These are phyloP conservation scores for Suillus hirtellus DNA, from an alignment of 768 basidiomycete genomes.

Conservation along the genomic window DNA sequence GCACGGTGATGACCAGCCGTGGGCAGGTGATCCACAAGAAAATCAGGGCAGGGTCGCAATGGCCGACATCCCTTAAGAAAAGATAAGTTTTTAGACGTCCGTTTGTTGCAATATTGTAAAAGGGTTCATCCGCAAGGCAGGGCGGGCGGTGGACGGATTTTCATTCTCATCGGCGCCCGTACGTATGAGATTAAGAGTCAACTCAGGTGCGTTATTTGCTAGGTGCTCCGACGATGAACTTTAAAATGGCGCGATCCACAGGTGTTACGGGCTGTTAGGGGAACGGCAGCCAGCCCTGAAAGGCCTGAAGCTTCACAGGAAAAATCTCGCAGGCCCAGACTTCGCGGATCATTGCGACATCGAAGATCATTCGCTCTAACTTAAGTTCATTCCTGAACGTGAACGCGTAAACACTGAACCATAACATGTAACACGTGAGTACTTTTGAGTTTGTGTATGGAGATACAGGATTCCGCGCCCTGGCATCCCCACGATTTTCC, in stretches of 20 bases:
- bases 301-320: constrained; percentile 3
- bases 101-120: not conserved
- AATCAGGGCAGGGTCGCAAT: not conserved
- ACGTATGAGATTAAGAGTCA: not conserved
- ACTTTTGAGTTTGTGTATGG: not conserved
- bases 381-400: not conserved
- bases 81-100: not conserved
- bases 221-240: not conserved
- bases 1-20: not conserved
- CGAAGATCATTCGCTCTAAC: not conserved
- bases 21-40: not conserved
- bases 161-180: not conserved
- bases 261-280: not conserved
- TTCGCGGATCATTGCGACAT: constrained; percentile 3
- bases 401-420: not conserved
- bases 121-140: not conserved
- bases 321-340: not conserved
- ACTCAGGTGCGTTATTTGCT: not conserved
- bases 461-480: not conserved
- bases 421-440: constrained; percentile 2
- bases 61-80: not conserved
- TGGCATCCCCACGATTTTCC: not conserved
- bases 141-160: not conserved
- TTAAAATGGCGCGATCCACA: not conserved
- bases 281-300: not conserved